These are phyloP conservation scores for Apophysomyces ossiformis DNA, from an alignment of 371 early-diverging fungal genomes.

Conservation along the genomic window DNA sequence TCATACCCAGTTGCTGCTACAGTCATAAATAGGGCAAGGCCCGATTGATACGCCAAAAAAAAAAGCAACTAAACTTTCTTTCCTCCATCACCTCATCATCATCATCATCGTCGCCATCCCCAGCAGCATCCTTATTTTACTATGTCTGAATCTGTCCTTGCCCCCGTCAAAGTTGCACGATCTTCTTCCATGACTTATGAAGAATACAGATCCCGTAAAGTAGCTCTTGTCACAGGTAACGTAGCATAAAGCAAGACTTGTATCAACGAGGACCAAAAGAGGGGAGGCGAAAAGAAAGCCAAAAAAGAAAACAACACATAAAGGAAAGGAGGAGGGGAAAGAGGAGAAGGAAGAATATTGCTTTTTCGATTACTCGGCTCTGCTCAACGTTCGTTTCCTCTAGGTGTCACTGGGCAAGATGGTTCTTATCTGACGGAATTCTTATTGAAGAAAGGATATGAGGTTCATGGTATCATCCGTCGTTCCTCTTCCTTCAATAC, in stretches of 20 bases:
- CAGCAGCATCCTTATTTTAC: constrained; percentile 15
- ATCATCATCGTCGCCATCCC: not conserved
- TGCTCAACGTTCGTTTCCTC: no score
- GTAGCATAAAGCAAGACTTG: no score
- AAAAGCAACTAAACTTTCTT: not conserved
- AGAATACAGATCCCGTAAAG: constrained; percentile 67
- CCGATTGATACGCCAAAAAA: not conserved
- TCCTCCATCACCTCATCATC: not conserved
- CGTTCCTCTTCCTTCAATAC: constrained; percentile 88
- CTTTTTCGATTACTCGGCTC: no score
- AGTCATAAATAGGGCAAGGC: no score
- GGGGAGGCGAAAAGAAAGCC: not conserved
- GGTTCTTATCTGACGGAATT: constrained; percentile 83
- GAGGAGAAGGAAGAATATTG: no score
- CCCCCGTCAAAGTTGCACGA: constrained; percentile 37
- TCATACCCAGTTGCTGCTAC: not conserved
- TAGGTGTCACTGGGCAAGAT: constrained; percentile 88
- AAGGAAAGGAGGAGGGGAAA: no score
- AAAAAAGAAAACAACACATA: not conserved
- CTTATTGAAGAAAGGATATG: constrained; percentile 77
- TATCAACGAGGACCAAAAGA: no score
- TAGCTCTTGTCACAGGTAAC: constrained; percentile 69
- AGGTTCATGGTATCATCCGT: constrained; percentile 86
- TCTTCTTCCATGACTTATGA: constrained; percentile 42
- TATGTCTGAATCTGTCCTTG: constrained; percentile 39